Percentiles rank a stretch among this genome's conserved stretches.
Conservation (phyloP, 257 asterid species). For the Solanum microdontum region DNA sequence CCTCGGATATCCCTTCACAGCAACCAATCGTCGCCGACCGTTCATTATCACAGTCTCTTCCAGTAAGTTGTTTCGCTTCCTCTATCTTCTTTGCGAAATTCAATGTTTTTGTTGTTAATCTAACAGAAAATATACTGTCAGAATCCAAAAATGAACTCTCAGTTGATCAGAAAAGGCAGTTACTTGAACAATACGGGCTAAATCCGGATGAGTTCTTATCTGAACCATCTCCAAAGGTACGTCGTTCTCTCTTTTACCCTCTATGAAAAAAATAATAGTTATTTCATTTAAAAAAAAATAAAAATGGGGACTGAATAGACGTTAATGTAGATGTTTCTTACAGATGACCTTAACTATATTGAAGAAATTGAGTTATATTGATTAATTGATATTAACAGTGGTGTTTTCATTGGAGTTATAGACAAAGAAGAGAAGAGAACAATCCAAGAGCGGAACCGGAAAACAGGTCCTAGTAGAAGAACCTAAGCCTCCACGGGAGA, state of each 20-base stretch:
- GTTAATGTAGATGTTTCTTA: neutral
- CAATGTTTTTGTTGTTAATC: neutral
- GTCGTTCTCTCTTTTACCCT: neutral
- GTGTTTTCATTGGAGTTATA: conserved; percentile 3
- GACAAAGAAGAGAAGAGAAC: conserved; percentile 53
- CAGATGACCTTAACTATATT: neutral
- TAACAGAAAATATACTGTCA: conserved; percentile 9
- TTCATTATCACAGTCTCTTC: conserved; percentile 28
- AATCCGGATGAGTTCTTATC: conserved; percentile 63
- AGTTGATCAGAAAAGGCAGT: conserved; percentile 45
- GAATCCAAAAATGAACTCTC: conserved; percentile 40
- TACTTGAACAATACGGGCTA: conserved; percentile 65
- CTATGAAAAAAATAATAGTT: neutral
- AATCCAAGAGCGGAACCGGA: conserved; percentile 18
- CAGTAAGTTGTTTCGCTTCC: conserved; percentile 34
- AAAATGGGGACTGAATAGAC: neutral
- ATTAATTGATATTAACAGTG: neutral
- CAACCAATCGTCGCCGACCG: conserved; percentile 25
- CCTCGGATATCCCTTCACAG: conserved; percentile 10
- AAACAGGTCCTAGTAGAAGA: conserved; percentile 30
- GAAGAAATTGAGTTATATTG: neutral
- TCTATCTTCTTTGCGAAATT: neutral
- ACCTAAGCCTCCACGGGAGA: conserved; percentile 58
- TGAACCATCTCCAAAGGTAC: conserved; percentile 60
- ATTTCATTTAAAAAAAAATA: neutral